Evolutionary conservation across 371 early-diverging fungal genomes (phyloP).

Genomic region (Umbelopsis sp.): DNA sequence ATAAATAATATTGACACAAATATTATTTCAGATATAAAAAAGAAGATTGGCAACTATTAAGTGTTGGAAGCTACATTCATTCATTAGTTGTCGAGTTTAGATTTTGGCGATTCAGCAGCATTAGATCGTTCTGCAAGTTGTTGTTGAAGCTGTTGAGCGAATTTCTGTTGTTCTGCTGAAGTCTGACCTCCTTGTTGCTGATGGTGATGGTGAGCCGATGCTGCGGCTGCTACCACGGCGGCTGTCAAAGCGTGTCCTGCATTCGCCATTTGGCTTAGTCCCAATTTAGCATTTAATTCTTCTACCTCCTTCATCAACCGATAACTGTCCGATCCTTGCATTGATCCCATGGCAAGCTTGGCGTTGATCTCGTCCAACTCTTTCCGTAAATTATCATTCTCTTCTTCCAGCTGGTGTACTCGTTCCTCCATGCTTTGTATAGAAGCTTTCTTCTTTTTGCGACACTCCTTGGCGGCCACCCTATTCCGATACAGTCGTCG

Average conservation of each 20-base stretch:
- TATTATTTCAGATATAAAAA: no score
- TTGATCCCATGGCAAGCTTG: constrained; percentile 62
- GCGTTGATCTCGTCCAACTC: constrained; percentile 70
- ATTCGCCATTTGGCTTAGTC: constrained; percentile 45
- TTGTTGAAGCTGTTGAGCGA: constrained; percentile 11
- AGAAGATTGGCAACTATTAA: no score
- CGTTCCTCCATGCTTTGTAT: constrained; percentile 75
- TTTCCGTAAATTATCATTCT: constrained; percentile 62
- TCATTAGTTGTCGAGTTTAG: neutral
- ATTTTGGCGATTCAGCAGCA: neutral
- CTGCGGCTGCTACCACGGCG: constrained; percentile 36
- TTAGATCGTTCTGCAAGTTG: constrained; percentile 12
- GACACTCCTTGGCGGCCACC: constrained; percentile 83
- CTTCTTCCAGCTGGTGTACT: constrained; percentile 63
- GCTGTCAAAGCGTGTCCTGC: constrained; percentile 48
- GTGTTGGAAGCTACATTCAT: neutral
- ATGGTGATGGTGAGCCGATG: constrained; percentile 9
- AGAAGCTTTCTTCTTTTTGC: constrained; percentile 82
- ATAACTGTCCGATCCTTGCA: constrained; percentile 61
- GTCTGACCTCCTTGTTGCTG: constrained; percentile 11
- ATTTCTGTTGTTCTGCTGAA: constrained; percentile 6
- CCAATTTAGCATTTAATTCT: constrained; percentile 71
- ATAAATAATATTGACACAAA: neutral
- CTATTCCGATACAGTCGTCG: constrained; percentile 77
- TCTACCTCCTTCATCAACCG: constrained; percentile 67